Conservation (phyloP, 1,284 basidiomycete species). For the Dichomitus squalens region DNA sequence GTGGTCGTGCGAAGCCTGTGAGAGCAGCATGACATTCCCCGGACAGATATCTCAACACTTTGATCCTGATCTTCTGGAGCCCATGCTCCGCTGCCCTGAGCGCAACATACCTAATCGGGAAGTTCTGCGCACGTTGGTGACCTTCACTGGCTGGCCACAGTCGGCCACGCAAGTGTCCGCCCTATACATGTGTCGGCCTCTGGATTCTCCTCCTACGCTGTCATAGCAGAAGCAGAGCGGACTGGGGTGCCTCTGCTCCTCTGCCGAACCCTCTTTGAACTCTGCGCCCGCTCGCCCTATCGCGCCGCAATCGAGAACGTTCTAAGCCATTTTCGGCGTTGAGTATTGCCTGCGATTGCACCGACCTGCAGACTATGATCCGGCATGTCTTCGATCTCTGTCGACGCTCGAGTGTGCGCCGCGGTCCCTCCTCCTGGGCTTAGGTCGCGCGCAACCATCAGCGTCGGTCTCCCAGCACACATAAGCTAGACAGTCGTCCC, state of each 20-base stretch:
- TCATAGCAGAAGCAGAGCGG: not conserved
- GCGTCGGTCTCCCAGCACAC: too few species aligned
- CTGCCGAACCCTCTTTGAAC: not conserved
- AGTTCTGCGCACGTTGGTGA: conserved; percentile 11
- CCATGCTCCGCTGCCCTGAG: conserved; percentile 1
- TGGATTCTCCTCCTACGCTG: conserved; percentile 2
- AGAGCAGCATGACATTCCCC: not conserved
- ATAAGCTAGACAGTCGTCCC: too few species aligned
- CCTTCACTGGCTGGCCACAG: not conserved
- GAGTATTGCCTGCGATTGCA: not conserved
- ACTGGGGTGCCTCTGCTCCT: not conserved
- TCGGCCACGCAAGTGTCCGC: not conserved
- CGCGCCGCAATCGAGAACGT: not conserved
- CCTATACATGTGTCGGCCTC: not conserved
- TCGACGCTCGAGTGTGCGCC: too few species aligned
- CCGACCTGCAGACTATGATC: not conserved
- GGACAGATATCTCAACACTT: conserved; percentile 8
- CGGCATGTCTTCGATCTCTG: not conserved
- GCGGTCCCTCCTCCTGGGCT: too few species aligned
- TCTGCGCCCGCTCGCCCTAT: too few species aligned
- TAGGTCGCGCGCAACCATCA: not conserved
- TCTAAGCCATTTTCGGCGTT: not conserved
- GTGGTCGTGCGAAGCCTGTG: not conserved
- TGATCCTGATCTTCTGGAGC: conserved; percentile 14
- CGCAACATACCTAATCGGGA: not conserved